Conservation (phyloP, 2,329 filamentous ascomycete species). For the Ophiostoma tasmaniense region DNA sequence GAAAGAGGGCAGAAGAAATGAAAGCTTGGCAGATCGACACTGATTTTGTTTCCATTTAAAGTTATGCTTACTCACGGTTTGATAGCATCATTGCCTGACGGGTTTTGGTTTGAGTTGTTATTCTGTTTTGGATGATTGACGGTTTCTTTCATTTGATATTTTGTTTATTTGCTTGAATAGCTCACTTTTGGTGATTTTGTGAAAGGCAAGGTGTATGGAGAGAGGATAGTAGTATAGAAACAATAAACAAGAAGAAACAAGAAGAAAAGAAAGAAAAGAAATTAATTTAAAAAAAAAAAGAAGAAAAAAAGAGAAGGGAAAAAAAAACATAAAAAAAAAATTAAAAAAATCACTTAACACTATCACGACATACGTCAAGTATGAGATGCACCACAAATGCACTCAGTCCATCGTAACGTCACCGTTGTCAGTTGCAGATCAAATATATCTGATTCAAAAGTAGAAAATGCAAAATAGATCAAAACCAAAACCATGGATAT, state of each 20-base stretch:
- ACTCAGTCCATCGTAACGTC: background rate
- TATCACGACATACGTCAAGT: too few species aligned
- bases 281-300: too few species aligned
- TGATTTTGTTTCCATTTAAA: background rate
- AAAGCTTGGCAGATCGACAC: constrained; percentile 3
- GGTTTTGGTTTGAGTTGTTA: background rate
- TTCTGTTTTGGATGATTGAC: too few species aligned
- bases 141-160: background rate
- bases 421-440: background rate
- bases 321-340: too few species aligned
- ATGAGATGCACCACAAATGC: background rate
- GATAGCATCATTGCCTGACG: background rate
- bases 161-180: too few species aligned
- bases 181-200: too few species aligned
- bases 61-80: background rate
- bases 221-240: too few species aligned
- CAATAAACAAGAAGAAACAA: too few species aligned
- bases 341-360: too few species aligned
- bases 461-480: background rate
- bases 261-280: too few species aligned
- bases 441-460: background rate
- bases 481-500: background rate
- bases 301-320: too few species aligned
- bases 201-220: too few species aligned
- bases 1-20: constrained; percentile 2